Percentiles rank a stretch among this genome's conserved stretches.
Conservation (phyloP, 306 rosid species). For the Hippophae tibetana region DNA sequence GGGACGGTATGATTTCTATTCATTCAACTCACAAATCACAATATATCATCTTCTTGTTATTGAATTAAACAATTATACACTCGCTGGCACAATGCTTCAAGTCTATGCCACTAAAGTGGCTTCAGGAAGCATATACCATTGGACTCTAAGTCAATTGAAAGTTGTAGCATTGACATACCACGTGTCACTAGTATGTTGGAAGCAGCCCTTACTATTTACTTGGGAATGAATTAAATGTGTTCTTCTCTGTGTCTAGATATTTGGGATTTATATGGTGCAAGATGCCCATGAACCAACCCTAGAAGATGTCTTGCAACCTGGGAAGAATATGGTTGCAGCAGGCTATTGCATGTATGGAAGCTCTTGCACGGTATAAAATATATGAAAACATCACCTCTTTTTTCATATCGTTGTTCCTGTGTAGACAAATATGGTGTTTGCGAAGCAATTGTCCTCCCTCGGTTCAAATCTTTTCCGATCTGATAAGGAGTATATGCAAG, state of each 20-base stretch:
- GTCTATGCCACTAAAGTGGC: no score
- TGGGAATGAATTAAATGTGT: slow-evolving; percentile 20
- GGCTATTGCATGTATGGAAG: slow-evolving; percentile 99
- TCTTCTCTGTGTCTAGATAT: slow-evolving; percentile 48
- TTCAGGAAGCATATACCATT: background rate
- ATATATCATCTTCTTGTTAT: background rate
- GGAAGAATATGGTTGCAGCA: slow-evolving; percentile 86
- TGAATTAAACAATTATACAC: background rate
- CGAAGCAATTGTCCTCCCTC: no score
- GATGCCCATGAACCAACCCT: slow-evolving; percentile 52
- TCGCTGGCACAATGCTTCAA: no score
- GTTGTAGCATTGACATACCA: slow-evolving; percentile 10
- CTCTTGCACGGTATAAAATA: slow-evolving; percentile 77
- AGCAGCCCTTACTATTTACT: slow-evolving; percentile 19
- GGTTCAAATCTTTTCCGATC: no score
- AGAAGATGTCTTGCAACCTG: slow-evolving; percentile 83
- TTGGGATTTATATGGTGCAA: slow-evolving; percentile 68
- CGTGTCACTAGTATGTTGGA: slow-evolving; percentile 9
- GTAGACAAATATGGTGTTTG: background rate
- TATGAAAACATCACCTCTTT: background rate
- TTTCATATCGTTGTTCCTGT: slow-evolving; percentile 10
- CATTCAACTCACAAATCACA: background rate
- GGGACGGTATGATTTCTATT: slow-evolving; percentile 61
- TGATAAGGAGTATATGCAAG: no score
- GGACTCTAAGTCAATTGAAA: background rate